A percentile compares a stretch with the other conserved stretches of the same genome.
These are phyloP conservation scores for Paecilomyces sp. DNA, from an alignment of 2,329 filamentous ascomycete species.

Conservation along the genomic window DNA sequence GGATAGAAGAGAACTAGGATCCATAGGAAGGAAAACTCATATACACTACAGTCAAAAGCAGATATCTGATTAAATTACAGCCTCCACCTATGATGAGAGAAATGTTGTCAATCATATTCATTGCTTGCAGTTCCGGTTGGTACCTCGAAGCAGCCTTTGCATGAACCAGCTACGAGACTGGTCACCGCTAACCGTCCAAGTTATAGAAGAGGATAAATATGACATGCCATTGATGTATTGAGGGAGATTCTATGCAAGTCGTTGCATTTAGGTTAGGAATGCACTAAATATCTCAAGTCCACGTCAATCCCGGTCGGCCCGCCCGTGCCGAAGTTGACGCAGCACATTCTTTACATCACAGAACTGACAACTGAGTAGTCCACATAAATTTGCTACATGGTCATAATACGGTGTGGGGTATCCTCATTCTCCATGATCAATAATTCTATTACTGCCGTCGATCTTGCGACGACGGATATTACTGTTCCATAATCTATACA, in stretches of 20 bases:
- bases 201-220: too few species aligned
- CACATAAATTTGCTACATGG: background rate
- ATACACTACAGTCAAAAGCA: background rate
- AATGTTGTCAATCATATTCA: background rate
- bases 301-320: background rate
- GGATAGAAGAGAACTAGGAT: background rate
- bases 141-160: background rate
- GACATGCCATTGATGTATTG: too few species aligned
- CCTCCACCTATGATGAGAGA: background rate
- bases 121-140: background rate
- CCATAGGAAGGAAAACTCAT: background rate
- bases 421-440: background rate
- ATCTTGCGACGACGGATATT: background rate
- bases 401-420: background rate
- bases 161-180: background rate
- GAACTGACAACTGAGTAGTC: background rate
- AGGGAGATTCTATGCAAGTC: too few species aligned
- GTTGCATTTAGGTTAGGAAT: too few species aligned
- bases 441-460: background rate
- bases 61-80: background rate
- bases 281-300: background rate
- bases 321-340: background rate
- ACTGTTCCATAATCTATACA: background rate
- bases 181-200: too few species aligned
- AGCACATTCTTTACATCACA: background rate